Conservation (phyloP, 2,329 filamentous ascomycete genomes). For the Aspergillus novofumigatus region DNA sequence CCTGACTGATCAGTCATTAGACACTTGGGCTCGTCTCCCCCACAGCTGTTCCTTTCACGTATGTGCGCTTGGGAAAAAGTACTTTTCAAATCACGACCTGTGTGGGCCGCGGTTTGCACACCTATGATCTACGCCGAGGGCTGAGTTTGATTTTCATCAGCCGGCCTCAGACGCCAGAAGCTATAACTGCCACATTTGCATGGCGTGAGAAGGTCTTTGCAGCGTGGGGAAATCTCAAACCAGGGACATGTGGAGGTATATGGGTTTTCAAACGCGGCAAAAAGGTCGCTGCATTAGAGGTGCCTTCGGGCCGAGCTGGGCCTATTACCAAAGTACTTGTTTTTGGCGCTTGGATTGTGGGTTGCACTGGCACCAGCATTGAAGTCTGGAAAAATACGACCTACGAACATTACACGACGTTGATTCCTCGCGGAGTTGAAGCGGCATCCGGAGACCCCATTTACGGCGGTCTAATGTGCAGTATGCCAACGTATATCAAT, state of each 20-base stretch:
- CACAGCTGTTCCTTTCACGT: conserved; percentile 83
- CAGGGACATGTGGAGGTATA: conserved; percentile 55
- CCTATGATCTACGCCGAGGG: conserved; percentile 87
- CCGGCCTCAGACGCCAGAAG: conserved; percentile 77
- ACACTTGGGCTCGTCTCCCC: conserved; percentile 92
- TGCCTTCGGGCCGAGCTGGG: conserved; percentile 60
- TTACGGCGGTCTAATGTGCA: conserved; percentile 74
- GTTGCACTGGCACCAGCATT: conserved; percentile 68
- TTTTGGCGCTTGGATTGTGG: conserved; percentile 89
- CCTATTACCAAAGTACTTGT: conserved; percentile 73
- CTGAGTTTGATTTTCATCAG: conserved; percentile 92
- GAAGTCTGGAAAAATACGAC: conserved; percentile 85
- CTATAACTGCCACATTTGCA: conserved; percentile 80
- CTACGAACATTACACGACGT: conserved; percentile 84
- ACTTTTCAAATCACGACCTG: conserved; percentile 98
- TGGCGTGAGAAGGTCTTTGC: conserved; percentile 85
- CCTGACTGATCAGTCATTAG: conserved; percentile 43
- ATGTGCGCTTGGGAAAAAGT: conserved; percentile 82
- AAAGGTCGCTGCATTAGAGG: conserved; percentile 69
- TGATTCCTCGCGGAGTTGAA: conserved; percentile 57
- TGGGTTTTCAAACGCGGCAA: conserved; percentile 93
- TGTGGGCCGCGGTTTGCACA: conserved; percentile 83
- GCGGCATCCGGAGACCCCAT: conserved; percentile 57
- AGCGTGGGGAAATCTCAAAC: conserved; percentile 69
- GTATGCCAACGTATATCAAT: conserved; percentile 92